Percentiles rank a stretch among this genome's conserved stretches.
These are phyloP conservation scores for Pseudonitzschia pungens DNA, from an alignment of 108 stramenopile species.

Conservation along the genomic window DNA sequence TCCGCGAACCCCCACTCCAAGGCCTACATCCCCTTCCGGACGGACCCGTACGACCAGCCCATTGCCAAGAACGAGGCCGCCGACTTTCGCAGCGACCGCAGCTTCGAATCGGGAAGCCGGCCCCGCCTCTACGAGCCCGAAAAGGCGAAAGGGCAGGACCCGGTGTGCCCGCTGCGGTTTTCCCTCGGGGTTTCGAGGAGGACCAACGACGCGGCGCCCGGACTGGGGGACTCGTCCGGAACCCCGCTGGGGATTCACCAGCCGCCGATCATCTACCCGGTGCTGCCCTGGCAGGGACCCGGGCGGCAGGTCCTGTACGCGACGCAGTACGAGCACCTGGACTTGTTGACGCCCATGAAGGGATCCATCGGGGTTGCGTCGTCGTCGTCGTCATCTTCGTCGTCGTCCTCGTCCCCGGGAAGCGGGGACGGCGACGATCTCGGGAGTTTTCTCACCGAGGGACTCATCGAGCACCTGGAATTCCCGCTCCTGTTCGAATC, in stretches of 20 bases:
- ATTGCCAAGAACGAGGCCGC: neutral
- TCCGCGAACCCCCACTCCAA: slow-evolving; percentile 60
- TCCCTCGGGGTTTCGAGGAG: slow-evolving; percentile 59
- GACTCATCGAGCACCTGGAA: slow-evolving; percentile 63
- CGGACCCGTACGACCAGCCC: slow-evolving; percentile 61
- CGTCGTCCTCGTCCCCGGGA: too few relatives aligned
- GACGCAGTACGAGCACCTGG: slow-evolving; percentile 78
- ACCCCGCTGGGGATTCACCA: slow-evolving; percentile 26
- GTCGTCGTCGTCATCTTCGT: neutral
- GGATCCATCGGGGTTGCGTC: neutral
- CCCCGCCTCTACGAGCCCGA: slow-evolving; percentile 11
- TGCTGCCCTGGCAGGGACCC: slow-evolving; percentile 71
- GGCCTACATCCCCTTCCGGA: slow-evolving; percentile 83
- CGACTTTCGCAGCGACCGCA: slow-evolving; percentile 6
- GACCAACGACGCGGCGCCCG: slow-evolving; percentile 27
- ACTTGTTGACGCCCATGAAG: slow-evolving; percentile 62
- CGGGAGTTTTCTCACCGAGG: slow-evolving; percentile 43
- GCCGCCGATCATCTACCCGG: slow-evolving; percentile 69
- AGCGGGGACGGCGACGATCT: neutral
- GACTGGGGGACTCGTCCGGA: neutral
- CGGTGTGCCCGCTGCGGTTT: slow-evolving; percentile 69
- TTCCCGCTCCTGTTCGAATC: slow-evolving; percentile 75
- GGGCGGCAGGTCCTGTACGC: slow-evolving; percentile 72
- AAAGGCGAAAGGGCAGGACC: neutral
- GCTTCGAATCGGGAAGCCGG: neutral